Percentiles rank a stretch among this genome's conserved stretches.
Evolutionary conservation across 2,329 filamentous ascomycete species (phyloP).

Genomic region (Pseudogymnoascus sp.): DNA sequence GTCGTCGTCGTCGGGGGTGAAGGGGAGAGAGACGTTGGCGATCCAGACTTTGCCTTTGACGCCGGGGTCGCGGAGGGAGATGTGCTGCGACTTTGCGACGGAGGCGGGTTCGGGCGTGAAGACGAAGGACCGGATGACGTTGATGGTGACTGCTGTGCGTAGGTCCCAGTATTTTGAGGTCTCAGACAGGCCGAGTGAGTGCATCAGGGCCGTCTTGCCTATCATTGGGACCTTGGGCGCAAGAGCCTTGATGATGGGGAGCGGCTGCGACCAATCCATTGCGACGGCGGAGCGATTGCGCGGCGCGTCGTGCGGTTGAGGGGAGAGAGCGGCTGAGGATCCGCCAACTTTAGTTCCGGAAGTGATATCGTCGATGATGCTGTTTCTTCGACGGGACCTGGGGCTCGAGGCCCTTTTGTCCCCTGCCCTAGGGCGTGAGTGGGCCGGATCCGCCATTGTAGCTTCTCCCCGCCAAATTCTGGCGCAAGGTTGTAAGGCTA

Average conservation of each 20-base stretch:
- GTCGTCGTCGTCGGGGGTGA: conserved; percentile 47
- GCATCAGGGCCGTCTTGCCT: conserved; percentile 52
- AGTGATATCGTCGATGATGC: background rate
- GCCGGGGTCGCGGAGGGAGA: conserved; percentile 54
- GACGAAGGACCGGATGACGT: conserved; percentile 62
- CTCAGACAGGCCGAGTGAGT: conserved; percentile 60
- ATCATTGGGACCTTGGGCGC: conserved; percentile 54
- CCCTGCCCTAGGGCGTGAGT: background rate
- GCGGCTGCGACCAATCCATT: conserved; percentile 14
- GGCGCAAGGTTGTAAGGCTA: background rate
- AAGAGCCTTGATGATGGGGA: conserved; percentile 21
- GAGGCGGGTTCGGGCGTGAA: conserved; percentile 26
- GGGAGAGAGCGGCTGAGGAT: background rate
- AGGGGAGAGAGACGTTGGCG: conserved; percentile 57
- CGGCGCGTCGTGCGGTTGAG: background rate
- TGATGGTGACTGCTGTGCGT: conserved; percentile 63
- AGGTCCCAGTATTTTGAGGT: conserved; percentile 72
- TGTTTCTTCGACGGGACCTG: background rate
- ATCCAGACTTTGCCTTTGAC: conserved; percentile 80
- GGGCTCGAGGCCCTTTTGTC: background rate
- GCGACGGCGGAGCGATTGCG: background rate
- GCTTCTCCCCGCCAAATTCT: background rate
- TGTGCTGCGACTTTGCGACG: conserved; percentile 55
- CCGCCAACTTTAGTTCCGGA: background rate
- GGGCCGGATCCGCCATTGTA: background rate